A percentile compares a stretch with the other conserved stretches of the same genome.
Evolutionary conservation across 1,139 yeast species (phyloP).

Genomic region (Pneumocystis carinii): DNA sequence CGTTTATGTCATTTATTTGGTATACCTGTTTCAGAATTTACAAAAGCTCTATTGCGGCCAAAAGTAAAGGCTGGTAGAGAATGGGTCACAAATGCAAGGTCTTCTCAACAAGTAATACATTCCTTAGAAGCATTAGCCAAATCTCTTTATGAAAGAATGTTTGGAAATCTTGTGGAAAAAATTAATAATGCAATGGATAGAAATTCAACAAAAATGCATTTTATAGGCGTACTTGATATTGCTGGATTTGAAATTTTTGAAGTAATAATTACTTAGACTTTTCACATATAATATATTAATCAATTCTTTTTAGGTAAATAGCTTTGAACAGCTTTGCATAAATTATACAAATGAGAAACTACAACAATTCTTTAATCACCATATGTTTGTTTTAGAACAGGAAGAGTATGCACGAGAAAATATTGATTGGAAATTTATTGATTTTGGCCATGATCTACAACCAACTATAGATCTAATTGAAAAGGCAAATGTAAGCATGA

Average conservation of each 20-base stretch:
- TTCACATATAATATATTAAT: background rate
- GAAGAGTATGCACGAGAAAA: constrained; percentile 87
- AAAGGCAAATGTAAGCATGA: constrained; percentile 26
- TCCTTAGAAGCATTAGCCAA: constrained; percentile 81
- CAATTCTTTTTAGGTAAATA: constrained; percentile 34
- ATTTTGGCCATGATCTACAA: constrained; percentile 91
- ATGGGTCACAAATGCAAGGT: constrained; percentile 62
- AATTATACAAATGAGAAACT: constrained; percentile 91
- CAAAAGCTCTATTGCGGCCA: constrained; percentile 52
- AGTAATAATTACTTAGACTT: background rate
- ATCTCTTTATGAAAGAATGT: constrained; percentile 68
- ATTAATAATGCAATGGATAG: constrained; percentile 58
- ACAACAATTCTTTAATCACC: constrained; percentile 95
- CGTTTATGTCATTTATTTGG: constrained; percentile 52
- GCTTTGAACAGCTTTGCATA: constrained; percentile 92
- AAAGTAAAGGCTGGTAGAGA: constrained; percentile 88
- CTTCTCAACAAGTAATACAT: constrained; percentile 64
- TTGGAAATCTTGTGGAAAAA: constrained; percentile 58
- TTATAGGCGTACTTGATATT: constrained; percentile 87
- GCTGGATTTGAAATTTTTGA: constrained; percentile 96
- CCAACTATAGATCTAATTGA: constrained; percentile 91
- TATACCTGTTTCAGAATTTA: constrained; percentile 41
- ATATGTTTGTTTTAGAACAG: constrained; percentile 91
- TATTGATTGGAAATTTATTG: constrained; percentile 91
- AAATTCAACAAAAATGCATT: constrained; percentile 30